A percentile compares a stretch with the other conserved stretches of the same genome.
These are phyloP conservation scores for Ustilago xerochloae DNA, from an alignment of 1,284 basidiomycete species.

Conservation along the genomic window DNA sequence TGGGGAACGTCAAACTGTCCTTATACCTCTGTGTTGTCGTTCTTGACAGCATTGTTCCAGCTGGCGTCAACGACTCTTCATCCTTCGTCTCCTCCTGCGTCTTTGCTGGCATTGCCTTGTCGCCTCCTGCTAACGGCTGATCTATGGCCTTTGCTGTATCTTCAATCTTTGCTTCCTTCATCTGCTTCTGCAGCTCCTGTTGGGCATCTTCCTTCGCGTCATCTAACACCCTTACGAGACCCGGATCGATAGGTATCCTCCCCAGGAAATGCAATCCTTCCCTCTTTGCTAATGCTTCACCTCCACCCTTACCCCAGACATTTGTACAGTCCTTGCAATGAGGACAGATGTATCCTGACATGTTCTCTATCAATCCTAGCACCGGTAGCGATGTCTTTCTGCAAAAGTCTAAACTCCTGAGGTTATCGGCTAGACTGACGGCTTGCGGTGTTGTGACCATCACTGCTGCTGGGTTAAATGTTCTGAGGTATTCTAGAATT, in stretches of 20 bases:
- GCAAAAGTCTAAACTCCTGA: slow-evolving; percentile 96
- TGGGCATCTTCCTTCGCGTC: slow-evolving; percentile 71
- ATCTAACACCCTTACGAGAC: slow-evolving; percentile 87
- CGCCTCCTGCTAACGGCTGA: slow-evolving; percentile 8
- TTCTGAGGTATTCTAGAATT: slow-evolving; percentile 87
- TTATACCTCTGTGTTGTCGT: slow-evolving; percentile 62
- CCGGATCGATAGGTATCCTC: slow-evolving; percentile 90
- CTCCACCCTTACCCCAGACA: slow-evolving; percentile 93
- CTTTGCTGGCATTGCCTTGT: neutral
- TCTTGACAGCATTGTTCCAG: slow-evolving; percentile 54
- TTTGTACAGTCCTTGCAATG: slow-evolving; percentile 85
- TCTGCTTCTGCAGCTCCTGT: slow-evolving; percentile 9
- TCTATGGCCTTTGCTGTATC: slow-evolving; percentile 7
- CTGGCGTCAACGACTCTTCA: slow-evolving; percentile 10
- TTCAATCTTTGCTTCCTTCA: slow-evolving; percentile 1
- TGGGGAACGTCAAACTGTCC: slow-evolving; percentile 60
- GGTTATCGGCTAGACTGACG: slow-evolving; percentile 91
- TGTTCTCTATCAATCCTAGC: slow-evolving; percentile 96
- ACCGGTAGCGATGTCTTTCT: slow-evolving; percentile 85
- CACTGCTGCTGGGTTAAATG: slow-evolving; percentile 77
- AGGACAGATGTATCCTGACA: slow-evolving; percentile 98
- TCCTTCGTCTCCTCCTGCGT: neutral
- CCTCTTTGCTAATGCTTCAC: slow-evolving; percentile 76
- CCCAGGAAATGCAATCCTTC: slow-evolving; percentile 85
- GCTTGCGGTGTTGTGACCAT: slow-evolving; percentile 98